A percentile compares a stretch with the other conserved stretches of the same genome.
phyloP scores from a whole-genome alignment of 306 rosid genomes.

The Morella rubra region DNA sequence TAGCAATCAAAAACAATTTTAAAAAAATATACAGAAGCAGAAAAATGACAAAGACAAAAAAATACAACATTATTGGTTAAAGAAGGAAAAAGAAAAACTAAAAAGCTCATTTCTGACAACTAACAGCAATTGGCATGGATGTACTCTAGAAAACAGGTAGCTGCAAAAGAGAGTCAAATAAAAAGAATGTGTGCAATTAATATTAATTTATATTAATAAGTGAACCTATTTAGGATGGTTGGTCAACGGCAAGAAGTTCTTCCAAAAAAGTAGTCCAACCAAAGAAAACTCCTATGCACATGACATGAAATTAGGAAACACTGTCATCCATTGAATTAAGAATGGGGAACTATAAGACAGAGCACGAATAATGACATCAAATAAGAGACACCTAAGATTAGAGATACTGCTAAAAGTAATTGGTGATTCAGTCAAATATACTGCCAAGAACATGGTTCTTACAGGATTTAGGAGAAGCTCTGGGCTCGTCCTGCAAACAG shows the following conservation, averaged over 20 bases:
- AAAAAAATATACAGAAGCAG: not conserved
- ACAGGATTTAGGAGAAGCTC: conserved; percentile 92
- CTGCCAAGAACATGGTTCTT: conserved; percentile 37
- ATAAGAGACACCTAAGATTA: not conserved
- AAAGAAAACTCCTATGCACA: not conserved
- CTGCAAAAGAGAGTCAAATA: not conserved
- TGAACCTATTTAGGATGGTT: not conserved
- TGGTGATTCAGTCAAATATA: not conserved
- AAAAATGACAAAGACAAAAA: not conserved
- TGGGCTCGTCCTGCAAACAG: conserved; percentile 77
- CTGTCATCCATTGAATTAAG: not conserved
- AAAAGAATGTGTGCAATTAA: not conserved
- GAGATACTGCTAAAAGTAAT: not conserved
- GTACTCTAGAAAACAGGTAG: not conserved
- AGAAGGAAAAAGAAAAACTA: not conserved
- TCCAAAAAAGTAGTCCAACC: not conserved
- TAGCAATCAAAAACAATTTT: conserved; percentile 22
- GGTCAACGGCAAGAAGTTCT: not conserved
- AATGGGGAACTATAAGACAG: not conserved
- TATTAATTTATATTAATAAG: not conserved
- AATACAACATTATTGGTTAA: not conserved
- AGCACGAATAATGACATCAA: not conserved
- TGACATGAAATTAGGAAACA: not conserved
- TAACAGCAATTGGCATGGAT: not conserved
- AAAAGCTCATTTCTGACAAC: not conserved